Base-by-base conservation (phyloP, 2,329 filamentous ascomycete genomes). In the Chaetomiaceae sp. region DNA sequence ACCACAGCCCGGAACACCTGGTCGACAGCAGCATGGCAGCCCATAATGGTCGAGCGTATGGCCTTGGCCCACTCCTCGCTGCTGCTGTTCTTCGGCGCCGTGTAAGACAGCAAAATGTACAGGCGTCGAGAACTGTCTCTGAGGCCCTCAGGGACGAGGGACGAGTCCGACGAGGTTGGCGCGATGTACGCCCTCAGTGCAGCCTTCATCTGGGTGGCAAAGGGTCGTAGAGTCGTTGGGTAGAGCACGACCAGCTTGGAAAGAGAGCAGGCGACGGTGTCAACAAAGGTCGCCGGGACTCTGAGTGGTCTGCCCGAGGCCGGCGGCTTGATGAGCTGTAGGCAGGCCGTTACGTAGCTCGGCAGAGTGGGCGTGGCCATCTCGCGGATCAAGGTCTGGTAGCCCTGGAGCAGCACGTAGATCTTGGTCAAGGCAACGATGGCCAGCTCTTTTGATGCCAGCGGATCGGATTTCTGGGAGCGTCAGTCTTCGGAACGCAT, bases 331-430 rank as follows among this genome's bases (percentile, higher is more conserved):
- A 78, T 67, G 36, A 91, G 72, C 57, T 84, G 81, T 36, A 95
- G 65, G 57, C 85, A 88, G 3, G 84, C 74, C 1, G 79, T 81
- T 37, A 90, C 75, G 58, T 91, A 95, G 1, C 76, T 69, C 1
- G 87, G 81, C 17, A 96, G 69, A 3, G 81, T 86, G 3, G 88
- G 88, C 0, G 89, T 95, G 1, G 86, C 90, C 50, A 96, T 87
- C 62, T 96, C 90, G 57, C 91, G 78, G 36, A 91, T 74, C 43
- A 96, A 72, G 8, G 88, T 93, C 49, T 85, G 87, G 60, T 89
- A 89, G 30, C 84, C 80, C 60, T 89, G 86, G 33, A 90, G 84
- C 29, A 93, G 76, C 56, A 81, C 76, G 68, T 93, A 96, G 56
- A 96, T 89, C 59, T 86, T 83, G 17, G 86, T 86, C 51, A 96